These are phyloP conservation scores for Fusarium sp. DNA, from an alignment of 2,329 filamentous ascomycete species.

Conservation along the genomic window DNA sequence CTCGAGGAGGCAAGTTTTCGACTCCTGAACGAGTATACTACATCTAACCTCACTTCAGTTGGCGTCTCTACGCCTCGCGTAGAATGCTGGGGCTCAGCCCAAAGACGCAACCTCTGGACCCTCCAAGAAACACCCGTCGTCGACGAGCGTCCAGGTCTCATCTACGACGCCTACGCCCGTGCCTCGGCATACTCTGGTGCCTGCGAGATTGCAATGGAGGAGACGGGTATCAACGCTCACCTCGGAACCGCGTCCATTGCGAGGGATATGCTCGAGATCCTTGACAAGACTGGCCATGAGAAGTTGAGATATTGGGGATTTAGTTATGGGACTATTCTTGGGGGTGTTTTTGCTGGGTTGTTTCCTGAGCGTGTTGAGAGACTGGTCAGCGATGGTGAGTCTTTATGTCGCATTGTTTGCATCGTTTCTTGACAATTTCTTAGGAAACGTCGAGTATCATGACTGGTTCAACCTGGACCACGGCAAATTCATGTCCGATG, in stretches of 20 bases:
- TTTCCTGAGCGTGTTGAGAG: constrained; percentile 60
- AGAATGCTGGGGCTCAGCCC: constrained; percentile 58
- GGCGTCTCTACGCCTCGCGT: constrained; percentile 59
- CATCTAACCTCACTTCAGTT: constrained; percentile 41
- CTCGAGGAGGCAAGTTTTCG: constrained; percentile 53
- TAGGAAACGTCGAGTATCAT: constrained; percentile 60
- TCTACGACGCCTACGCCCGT: constrained; percentile 56
- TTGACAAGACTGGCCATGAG: constrained; percentile 52
- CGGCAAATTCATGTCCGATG: constrained; percentile 60
- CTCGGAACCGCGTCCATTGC: constrained; percentile 56
- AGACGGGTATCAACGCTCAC: constrained; percentile 51
- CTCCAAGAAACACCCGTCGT: constrained; percentile 55
- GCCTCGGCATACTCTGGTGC: constrained; percentile 52
- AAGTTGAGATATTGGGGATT: constrained; percentile 62
- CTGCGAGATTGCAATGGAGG: constrained; percentile 53
- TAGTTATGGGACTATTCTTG: constrained; percentile 62
- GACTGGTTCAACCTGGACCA: constrained; percentile 59
- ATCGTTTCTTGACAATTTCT: not conserved
- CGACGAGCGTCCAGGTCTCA: constrained; percentile 56
- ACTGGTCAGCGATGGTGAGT: constrained; percentile 59
- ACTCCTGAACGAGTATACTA: not conserved
- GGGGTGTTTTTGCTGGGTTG: constrained; percentile 60
- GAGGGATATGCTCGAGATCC: constrained; percentile 58
- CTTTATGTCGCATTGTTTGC: too few species aligned
- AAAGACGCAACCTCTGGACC: constrained; percentile 54